phyloP scores from a whole-genome alignment of 1,284 basidiomycete genomes.

The Microbotryomycetes sp. region DNA sequence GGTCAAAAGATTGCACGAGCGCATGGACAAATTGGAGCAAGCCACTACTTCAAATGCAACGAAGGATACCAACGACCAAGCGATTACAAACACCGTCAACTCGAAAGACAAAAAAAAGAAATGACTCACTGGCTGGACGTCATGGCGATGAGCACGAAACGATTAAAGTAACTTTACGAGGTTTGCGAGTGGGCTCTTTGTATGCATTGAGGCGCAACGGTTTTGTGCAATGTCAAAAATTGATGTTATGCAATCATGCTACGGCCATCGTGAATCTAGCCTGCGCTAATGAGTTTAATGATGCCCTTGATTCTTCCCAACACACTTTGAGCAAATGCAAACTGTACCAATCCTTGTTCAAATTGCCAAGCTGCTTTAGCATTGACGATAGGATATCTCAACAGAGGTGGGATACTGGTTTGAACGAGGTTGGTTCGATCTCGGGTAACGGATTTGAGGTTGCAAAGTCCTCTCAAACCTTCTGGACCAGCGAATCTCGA shows the following conservation, averaged over 20 bases:
- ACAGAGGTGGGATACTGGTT: conserved; percentile 65
- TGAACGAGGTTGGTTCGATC: conserved; percentile 74
- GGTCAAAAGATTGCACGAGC: background rate
- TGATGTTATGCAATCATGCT: too few relatives aligned
- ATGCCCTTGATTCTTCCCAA: background rate
- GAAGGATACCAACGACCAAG: too few relatives aligned
- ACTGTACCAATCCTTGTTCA: conserved; percentile 19
- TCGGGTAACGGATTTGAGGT: conserved; percentile 74
- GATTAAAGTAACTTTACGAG: too few relatives aligned
- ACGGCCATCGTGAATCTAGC: background rate
- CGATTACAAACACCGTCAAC: too few relatives aligned
- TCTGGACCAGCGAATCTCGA: conserved; percentile 86
- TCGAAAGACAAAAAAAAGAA: background rate
- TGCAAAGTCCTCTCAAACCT: conserved; percentile 77
- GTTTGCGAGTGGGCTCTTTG: too few relatives aligned
- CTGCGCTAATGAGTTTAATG: background rate
- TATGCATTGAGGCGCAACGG: too few relatives aligned
- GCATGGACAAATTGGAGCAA: background rate
- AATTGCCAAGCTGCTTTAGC: conserved; percentile 18
- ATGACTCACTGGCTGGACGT: background rate
- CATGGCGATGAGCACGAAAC: too few relatives aligned
- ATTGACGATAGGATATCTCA: conserved; percentile 41
- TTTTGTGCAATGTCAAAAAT: too few relatives aligned
- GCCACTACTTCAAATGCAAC: background rate
- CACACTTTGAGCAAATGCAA: conserved; percentile 13